A percentile compares a stretch with the other conserved stretches of the same genome.
phyloP scores from a whole-genome alignment of 306 rosid genomes.

The Hippophae tibetana region DNA sequence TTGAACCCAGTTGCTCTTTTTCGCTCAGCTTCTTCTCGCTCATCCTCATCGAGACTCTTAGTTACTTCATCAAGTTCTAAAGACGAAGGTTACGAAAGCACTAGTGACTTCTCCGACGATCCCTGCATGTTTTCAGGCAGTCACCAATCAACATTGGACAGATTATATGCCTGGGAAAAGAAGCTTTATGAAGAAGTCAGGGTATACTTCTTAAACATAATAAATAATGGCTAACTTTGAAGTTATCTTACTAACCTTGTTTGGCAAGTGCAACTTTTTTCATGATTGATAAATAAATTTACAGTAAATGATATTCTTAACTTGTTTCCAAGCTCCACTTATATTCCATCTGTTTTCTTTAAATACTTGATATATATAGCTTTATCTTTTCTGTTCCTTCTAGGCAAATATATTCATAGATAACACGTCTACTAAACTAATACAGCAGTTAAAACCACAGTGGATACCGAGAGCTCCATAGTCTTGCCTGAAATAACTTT shows the following conservation, averaged over 20 bases:
- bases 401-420: no score
- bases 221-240: no score
- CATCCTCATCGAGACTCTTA: conserved; percentile 56
- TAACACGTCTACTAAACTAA: no score
- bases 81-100: conserved; percentile 40
- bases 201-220: conserved; percentile 34
- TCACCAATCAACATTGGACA: conserved; percentile 82
- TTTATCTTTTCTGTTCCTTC: no score
- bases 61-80: conserved; percentile 32
- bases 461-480: no score
- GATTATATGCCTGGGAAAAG: conserved; percentile 90
- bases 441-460: no score
- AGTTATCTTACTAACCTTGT: not conserved
- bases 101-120: conserved; percentile 48
- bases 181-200: conserved; percentile 81
- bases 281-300: not conserved
- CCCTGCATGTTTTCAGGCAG: conserved; percentile 40
- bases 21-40: conserved; percentile 70
- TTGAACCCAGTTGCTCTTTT: conserved; percentile 85
- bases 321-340: no score
- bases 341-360: no score
- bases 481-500: no score
- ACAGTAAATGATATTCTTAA: no score
- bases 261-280: not conserved
- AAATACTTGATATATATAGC: no score